Conservation (phyloP, 2,329 filamentous ascomycete genomes). For the Lasiodiplodia sp. region DNA sequence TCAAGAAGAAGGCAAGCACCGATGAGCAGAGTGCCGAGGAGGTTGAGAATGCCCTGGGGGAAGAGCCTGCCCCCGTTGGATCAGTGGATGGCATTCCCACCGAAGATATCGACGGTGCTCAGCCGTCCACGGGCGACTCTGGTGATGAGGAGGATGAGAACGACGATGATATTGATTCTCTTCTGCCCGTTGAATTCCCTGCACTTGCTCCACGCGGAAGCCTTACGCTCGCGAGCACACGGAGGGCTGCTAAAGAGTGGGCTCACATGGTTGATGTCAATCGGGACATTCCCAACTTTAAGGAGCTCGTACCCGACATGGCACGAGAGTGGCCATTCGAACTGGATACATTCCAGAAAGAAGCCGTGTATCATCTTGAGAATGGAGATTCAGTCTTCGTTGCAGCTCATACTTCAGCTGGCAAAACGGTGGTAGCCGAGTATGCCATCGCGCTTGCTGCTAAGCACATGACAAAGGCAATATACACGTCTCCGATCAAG, state of each 20-base stretch:
- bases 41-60: constrained; percentile 69
- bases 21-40: constrained; percentile 71
- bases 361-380: constrained; percentile 96
- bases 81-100: constrained; percentile 39
- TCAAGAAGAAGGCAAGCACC: constrained; percentile 65
- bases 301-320: constrained; percentile 94
- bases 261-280: constrained; percentile 98
- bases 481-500: constrained; percentile 98
- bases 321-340: constrained; percentile 96
- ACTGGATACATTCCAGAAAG: constrained; percentile 97
- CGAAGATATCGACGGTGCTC: constrained; percentile 48
- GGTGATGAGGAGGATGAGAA: constrained; percentile 52
- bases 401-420: constrained; percentile 94
- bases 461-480: constrained; percentile 99
- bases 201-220: constrained; percentile 84
- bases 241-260: constrained; percentile 85
- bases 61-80: constrained; percentile 50
- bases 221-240: constrained; percentile 73
- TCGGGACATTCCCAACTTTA: constrained; percentile 91
- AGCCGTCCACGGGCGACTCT: constrained; percentile 41
- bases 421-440: constrained; percentile 97
- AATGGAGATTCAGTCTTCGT: constrained; percentile 98
- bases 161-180: constrained; percentile 76
- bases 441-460: constrained; percentile 95
- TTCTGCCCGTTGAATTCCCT: constrained; percentile 92